Conservation (phyloP, 1,284 basidiomycete genomes). For the Puccinia novopanici region DNA sequence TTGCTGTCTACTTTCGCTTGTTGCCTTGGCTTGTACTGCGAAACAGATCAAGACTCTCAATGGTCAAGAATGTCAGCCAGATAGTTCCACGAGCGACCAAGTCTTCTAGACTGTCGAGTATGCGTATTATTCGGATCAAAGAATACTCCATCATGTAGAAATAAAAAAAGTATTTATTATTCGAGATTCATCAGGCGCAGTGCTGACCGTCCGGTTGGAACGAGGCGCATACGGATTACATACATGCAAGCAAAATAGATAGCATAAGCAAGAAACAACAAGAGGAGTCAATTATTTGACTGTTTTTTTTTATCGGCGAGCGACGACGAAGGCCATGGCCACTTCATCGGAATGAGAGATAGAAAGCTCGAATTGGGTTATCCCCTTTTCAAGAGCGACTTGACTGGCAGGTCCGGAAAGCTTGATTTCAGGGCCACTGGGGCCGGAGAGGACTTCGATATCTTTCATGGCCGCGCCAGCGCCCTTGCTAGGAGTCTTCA, state of each 20-base stretch:
- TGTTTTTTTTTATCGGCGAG: conserved; percentile 6
- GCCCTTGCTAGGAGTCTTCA: conserved; percentile 85
- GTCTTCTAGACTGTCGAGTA: too few species aligned
- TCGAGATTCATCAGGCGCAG: too few species aligned
- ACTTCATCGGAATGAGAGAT: conserved; percentile 62
- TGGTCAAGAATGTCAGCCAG: too few species aligned
- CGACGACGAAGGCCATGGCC: conserved; percentile 47
- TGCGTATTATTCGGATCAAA: too few species aligned
- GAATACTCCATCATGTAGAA: too few species aligned
- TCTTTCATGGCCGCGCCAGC: conserved; percentile 91
- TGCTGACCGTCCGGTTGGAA: too few species aligned
- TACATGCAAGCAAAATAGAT: not conserved
- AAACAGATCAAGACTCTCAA: too few species aligned
- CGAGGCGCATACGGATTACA: too few species aligned
- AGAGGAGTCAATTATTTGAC: not conserved
- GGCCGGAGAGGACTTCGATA: conserved; percentile 82
- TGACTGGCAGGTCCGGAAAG: conserved; percentile 79
- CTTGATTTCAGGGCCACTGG: conserved; percentile 56
- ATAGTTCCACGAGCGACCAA: too few species aligned
- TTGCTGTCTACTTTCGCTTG: too few species aligned
- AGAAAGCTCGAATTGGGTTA: conserved; percentile 77
- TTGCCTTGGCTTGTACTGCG: too few species aligned
- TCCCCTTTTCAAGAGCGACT: conserved; percentile 73
- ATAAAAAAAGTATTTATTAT: too few species aligned
- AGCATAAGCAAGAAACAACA: not conserved